Base-by-base conservation (phyloP, 306 rosid species). In the Arachis stenosperma region DNA sequence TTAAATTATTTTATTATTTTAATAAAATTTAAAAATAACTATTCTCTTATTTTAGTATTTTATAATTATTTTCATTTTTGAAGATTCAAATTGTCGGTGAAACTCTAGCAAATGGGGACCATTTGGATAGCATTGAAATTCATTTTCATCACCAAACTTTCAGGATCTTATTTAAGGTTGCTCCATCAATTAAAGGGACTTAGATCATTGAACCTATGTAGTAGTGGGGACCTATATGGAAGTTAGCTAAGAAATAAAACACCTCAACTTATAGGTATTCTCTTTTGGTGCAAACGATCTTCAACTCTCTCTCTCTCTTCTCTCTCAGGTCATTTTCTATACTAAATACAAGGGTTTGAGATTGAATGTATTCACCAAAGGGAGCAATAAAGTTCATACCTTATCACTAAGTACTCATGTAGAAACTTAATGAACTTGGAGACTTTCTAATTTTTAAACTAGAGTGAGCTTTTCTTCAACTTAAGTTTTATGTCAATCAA, bases 131-230 rank as follows among this genome's bases (percentile, higher is more conserved):
- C 60, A 36, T 65, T 65, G 60, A 57, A 43, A 14, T 44, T 65
- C 79, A 66, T 29, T 14, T 8, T 11, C 55, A 75, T 60, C 67
- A 57, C 73, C 74, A 55, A 66, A 75, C 73, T 75, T 57, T 57
- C 79, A 66, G 66, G 67, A 75, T 47, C 73, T 9, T 36, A 66
- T 75, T 75, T 9, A 75, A 75, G 48, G 58, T 51, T 61, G 55
- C 7, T 39, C 48, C 63, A 8, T 41, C 61, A 44, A 57, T 48
- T 44, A 43, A 44, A 44, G 54, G 14, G 52, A 4, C 48, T 60
- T 51, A 10, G 60, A 37, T 50, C 33, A 59, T 62, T 64, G 44
- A 40, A 12, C 63, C 11, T 58, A 42, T 22, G 27, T 70, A 12
- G 51, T 22, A 3, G 54, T 62, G 56, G 65, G 64, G 65, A 60